Base-by-base conservation (phyloP, 169 alveolate species). In the Sarcocystis neurona region DNA sequence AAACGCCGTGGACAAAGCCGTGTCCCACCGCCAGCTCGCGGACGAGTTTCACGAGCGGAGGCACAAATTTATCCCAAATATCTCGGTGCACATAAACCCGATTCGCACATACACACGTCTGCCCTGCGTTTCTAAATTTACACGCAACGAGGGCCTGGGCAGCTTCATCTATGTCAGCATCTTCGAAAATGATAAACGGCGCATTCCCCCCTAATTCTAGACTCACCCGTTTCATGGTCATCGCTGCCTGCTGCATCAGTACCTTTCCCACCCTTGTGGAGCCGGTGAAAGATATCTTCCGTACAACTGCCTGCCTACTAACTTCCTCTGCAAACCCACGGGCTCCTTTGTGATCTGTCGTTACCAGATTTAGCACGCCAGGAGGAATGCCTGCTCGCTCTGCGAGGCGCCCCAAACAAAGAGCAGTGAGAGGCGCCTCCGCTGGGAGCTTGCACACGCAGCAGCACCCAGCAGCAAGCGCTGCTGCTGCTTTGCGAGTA, bases 171-270 rank as follows among this genome's bases (percentile, higher is more conserved):
- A 90, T n/a, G n/a, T 90, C 60, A 39, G 91, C 90, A 60, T 90
- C 93, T 47, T 70, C 93, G 30, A 90, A 90, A 39, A 90, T 91
- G 23, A 90, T 88, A 77, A 90, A 90, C 2, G 93, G 93, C 34
- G 93, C 93, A 47, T 90, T 90, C 32, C 93, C 93, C 30, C 93
- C 93, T 23, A 90, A 27, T 80, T 90, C 93, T 30, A 90, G 58
- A 12, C 75, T 80, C 66, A 90, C 50, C 30, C 84, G 63, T 39
- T 90, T 90, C 84, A 85, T 70, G 27, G 87, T 85, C 32, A 32
- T 75, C n/a, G 90, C 75, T 12, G 91, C 90, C 87, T 77, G 88
- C 39, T 80, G 75, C 89, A 58, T 72, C 63, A 90, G 91, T 50
- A 39, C 88, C 30, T 78, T 77, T 58, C 93, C 93, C 53, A 90